Evolutionary conservation across 2,329 filamentous ascomycete genomes (phyloP), one percentile per base, ranked within the genome.

Genomic region (Grosmannia penicillata): DNA sequence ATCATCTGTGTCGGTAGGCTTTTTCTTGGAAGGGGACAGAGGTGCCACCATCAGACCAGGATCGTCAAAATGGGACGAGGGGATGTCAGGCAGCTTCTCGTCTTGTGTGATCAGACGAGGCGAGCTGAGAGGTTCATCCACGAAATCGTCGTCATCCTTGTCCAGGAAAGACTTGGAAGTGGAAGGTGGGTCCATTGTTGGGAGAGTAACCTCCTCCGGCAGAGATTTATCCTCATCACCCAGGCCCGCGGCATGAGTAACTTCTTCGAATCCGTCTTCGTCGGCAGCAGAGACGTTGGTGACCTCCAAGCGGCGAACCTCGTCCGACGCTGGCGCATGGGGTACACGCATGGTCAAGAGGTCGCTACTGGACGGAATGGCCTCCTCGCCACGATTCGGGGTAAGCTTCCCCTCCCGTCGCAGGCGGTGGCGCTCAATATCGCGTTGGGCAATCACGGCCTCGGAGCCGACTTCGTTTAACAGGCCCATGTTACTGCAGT

Each of bases 401-500:
- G 70, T 70, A 38, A 94, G 72, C 47, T 75, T 80, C 30, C 86
- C 87, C 53, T 91, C 82, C 1, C 65, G 67, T 48, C 85, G 79
- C 30, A 96, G 62, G 28, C 75, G 73, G 48, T 93, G 82, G 36
- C 91, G 76, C 54, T 95, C 86, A 10, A 68, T 61, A 52, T 98
- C 87, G 43, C 91, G 73, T 30, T 75, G 68, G 43, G 71, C 75
- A 43, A 96, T 85, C 46, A 94, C 75, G 47, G 85, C 78, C 54
- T 98, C 87, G 10, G 86, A 87, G 24, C 89, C 91, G 9, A 75
- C 66, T 55, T 96, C 87, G 53, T 98, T 98, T 47, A 98, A 64
- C 26, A 98, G 65, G 6, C 83, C 87, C 91, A 98, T 98, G 55
- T 98, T 98, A 56, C 89, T 96, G 60, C 91, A 98, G 58, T 98